These are phyloP conservation scores for Copromyces sp. DNA, from an alignment of 495 filamentous ascomycete genomes.

Conservation along the genomic window DNA sequence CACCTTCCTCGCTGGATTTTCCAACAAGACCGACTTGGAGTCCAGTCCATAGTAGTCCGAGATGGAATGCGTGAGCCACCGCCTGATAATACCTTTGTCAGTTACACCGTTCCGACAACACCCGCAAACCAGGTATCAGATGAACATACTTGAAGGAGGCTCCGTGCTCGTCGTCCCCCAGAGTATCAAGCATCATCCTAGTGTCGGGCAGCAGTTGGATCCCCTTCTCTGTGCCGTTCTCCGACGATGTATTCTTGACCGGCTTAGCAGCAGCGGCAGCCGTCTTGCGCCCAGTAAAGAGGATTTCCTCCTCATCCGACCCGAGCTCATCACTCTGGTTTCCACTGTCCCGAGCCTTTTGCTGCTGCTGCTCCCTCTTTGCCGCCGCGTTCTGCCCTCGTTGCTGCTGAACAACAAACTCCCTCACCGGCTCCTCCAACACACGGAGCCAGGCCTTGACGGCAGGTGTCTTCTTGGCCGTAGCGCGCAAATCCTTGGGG, in stretches of 20 bases:
- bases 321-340: conserved; percentile 43
- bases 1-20: conserved; percentile 64
- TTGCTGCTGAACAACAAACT: conserved; percentile 26
- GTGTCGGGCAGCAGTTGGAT: conserved; percentile 46
- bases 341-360: conserved; percentile 10
- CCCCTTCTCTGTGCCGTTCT: conserved; percentile 32
- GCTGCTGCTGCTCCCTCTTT: not conserved
- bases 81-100: conserved; percentile 36
- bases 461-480: conserved; percentile 38
- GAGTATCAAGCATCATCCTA: conserved; percentile 70
- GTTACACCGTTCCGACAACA: not conserved
- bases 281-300: conserved; percentile 69
- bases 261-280: not conserved
- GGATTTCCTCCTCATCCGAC: conserved; percentile 79
- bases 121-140: not conserved
- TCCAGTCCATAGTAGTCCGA: conserved; percentile 86
- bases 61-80: conserved; percentile 90
- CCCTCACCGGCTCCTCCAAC: conserved; percentile 38
- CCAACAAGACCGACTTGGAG: conserved; percentile 72
- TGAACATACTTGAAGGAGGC: conserved; percentile 61
- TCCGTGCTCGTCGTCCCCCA: conserved; percentile 61
- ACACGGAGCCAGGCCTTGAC: conserved; percentile 36
- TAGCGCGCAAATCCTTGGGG: conserved; percentile 47
- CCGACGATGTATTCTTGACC: conserved; percentile 29
- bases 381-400: conserved; percentile 19